A percentile compares a stretch with the other conserved stretches of the same genome.
Evolutionary conservation across 2,329 filamentous ascomycete genomes (phyloP).

Genomic region (Aspergillus floridensis): DNA sequence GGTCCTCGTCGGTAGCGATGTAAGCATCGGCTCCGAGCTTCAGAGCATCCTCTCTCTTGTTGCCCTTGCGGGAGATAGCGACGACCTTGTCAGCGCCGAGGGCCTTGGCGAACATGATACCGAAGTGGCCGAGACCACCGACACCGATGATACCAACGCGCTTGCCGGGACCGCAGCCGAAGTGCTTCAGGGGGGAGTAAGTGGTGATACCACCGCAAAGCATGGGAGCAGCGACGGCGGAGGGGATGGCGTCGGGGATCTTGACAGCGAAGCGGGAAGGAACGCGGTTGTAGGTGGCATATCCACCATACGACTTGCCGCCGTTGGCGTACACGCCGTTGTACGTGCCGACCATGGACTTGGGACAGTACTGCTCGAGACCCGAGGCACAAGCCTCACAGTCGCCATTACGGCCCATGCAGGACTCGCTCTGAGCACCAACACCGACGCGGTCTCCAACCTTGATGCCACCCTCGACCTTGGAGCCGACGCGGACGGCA

Average conservation of each 20-base stretch:
- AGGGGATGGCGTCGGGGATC: slow-evolving; percentile 23
- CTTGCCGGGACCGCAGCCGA: slow-evolving; percentile 19
- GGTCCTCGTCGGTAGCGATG: slow-evolving; percentile 56
- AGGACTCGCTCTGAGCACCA: slow-evolving; percentile 59
- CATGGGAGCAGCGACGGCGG: slow-evolving; percentile 18
- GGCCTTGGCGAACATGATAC: slow-evolving; percentile 19
- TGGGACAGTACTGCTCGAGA: slow-evolving; percentile 33
- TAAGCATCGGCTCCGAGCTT: slow-evolving; percentile 55
- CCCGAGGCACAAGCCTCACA: slow-evolving; percentile 54
- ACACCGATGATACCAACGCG: slow-evolving; percentile 15
- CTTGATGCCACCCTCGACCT: slow-evolving; percentile 33
- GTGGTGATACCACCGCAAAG: slow-evolving; percentile 19
- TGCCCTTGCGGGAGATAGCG: slow-evolving; percentile 52
- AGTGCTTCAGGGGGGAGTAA: slow-evolving; percentile 18
- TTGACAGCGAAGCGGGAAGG: slow-evolving; percentile 59
- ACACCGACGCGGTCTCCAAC: slow-evolving; percentile 49
- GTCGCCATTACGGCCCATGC: slow-evolving; percentile 41
- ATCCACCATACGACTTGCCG: slow-evolving; percentile 66
- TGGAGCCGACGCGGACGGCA: slow-evolving; percentile 55
- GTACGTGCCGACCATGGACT: slow-evolving; percentile 29
- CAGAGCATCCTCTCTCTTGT: slow-evolving; percentile 53
- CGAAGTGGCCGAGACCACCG: slow-evolving; percentile 17
- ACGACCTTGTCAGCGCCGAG: slow-evolving; percentile 50
- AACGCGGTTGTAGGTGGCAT: slow-evolving; percentile 55
- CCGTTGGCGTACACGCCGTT: slow-evolving; percentile 46